A percentile compares a stretch with the other conserved stretches of the same genome.
phyloP scores from a whole-genome alignment of 331 rosid genomes.

The Spiraea crenata region DNA sequence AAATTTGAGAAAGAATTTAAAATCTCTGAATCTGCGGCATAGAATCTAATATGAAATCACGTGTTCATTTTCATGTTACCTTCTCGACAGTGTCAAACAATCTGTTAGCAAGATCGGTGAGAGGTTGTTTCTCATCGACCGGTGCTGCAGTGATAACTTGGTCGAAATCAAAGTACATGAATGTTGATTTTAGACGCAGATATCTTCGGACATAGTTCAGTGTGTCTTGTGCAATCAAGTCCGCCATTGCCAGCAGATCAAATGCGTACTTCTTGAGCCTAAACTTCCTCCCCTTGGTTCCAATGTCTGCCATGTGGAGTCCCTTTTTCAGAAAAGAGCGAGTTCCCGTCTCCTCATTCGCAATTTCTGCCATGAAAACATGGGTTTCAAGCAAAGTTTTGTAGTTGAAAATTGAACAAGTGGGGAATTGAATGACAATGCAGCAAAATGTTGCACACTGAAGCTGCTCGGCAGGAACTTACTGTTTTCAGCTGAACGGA shows the following conservation, averaged over 20 bases:
- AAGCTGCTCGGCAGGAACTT: slow-evolving; percentile 32
- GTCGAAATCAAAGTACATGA: slow-evolving; percentile 87
- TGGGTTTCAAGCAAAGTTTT: neutral
- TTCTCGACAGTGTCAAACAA: slow-evolving; percentile 76
- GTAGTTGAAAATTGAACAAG: neutral
- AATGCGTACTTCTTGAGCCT: slow-evolving; percentile 72
- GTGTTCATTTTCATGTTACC: slow-evolving; percentile 32
- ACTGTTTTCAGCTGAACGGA: slow-evolving; percentile 66
- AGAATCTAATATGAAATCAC: neutral
- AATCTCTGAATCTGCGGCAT: slow-evolving; percentile 1
- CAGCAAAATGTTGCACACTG: neutral
- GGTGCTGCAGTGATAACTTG: slow-evolving; percentile 69
- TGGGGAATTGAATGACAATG: neutral
- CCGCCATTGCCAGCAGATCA: slow-evolving; percentile 89
- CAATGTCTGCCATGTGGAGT: slow-evolving; percentile 69
- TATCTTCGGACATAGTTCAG: slow-evolving; percentile 77
- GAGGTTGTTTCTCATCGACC: slow-evolving; percentile 57
- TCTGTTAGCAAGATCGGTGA: slow-evolving; percentile 63
- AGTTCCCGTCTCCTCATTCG: slow-evolving; percentile 77
- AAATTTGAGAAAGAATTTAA: slow-evolving; percentile 2
- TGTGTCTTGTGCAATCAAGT: slow-evolving; percentile 66
- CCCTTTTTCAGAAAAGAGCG: slow-evolving; percentile 75
- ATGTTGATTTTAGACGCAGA: slow-evolving; percentile 75
- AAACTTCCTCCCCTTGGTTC: slow-evolving; percentile 58
- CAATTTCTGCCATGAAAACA: slow-evolving; percentile 51